Conservation (phyloP, 169 alveolate genomes). For the Plasmodium adleri region DNA sequence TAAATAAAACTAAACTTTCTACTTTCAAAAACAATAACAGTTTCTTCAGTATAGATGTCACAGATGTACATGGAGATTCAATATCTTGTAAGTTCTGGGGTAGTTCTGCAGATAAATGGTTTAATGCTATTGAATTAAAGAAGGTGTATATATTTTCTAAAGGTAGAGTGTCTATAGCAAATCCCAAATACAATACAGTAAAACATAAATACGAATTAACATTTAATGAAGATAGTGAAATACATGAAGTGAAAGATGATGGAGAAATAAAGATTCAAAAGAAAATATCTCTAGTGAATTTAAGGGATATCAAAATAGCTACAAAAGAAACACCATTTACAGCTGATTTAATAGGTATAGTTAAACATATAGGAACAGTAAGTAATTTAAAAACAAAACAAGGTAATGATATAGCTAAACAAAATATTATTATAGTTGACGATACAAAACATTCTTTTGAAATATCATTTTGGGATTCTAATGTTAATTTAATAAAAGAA, state of each 20-base stretch:
- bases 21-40: constrained; percentile 80
- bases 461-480: constrained; percentile 80
- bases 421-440: constrained; percentile 79
- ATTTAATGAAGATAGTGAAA: constrained; percentile 79
- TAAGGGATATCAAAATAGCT: constrained; percentile 83
- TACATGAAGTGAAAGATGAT: constrained; percentile 82
- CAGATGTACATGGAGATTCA: constrained; percentile 85
- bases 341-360: constrained; percentile 83
- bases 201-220: constrained; percentile 84
- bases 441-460: constrained; percentile 84
- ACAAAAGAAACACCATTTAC: constrained; percentile 79
- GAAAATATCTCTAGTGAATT: constrained; percentile 69
- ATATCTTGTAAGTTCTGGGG: constrained; percentile 86
- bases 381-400: constrained; percentile 76
- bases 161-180: constrained; percentile 82
- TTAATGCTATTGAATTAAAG: constrained; percentile 78
- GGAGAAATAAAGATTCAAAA: constrained; percentile 81
- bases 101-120: constrained; percentile 83
- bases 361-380: constrained; percentile 71
- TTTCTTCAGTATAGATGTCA: constrained; percentile 79
- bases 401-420: constrained; percentile 78
- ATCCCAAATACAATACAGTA: constrained; percentile 81
- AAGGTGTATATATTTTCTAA: constrained; percentile 83
- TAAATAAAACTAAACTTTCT: constrained; percentile 82
- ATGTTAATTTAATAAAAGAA: constrained; percentile 49